phyloP scores from a whole-genome alignment of 2,329 filamentous ascomycete species.

The Clarireedia paspali region DNA sequence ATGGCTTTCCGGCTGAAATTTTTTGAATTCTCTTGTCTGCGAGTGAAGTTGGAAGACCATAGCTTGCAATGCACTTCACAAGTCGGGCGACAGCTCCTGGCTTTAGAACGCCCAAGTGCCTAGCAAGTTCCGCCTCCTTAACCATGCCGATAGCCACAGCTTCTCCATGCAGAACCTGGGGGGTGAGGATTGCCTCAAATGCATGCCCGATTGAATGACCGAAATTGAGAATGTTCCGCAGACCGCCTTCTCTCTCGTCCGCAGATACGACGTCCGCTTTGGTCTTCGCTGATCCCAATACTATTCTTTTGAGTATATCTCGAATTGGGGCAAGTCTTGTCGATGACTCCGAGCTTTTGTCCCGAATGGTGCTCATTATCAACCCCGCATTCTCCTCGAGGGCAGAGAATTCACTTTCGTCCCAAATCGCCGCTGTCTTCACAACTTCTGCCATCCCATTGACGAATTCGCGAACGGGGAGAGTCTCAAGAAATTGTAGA shows the following conservation, averaged over 20 bases:
- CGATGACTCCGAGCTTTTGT: conserved; percentile 42
- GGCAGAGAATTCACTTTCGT: conserved; percentile 76
- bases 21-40: conserved; percentile 76
- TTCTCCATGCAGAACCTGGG: conserved; percentile 91
- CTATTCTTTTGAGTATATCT: conserved; percentile 61
- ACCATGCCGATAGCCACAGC: conserved; percentile 98
- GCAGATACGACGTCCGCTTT: conserved; percentile 92
- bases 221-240: conserved; percentile 93
- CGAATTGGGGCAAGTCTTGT: conserved; percentile 62
- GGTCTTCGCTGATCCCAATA: conserved; percentile 82
- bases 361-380: conserved; percentile 66
- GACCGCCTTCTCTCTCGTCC: conserved; percentile 88
- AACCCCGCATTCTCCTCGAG: conserved; percentile 74
- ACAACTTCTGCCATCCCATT: conserved; percentile 99
- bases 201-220: conserved; percentile 97
- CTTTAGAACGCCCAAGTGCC: conserved; percentile 77
- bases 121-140: conserved; percentile 89
- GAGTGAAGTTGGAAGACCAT: conserved; percentile 78
- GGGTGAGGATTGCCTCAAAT: conserved; percentile 89
- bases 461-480: conserved; percentile 87
- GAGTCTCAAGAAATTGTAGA: conserved; percentile 79
- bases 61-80: conserved; percentile 90
- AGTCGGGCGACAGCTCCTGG: conserved; percentile 84
- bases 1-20: conserved; percentile 78
- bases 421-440: conserved; percentile 96